Conservation (phyloP, 768 basidiomycete species). For the Tylopilus balloui region DNA sequence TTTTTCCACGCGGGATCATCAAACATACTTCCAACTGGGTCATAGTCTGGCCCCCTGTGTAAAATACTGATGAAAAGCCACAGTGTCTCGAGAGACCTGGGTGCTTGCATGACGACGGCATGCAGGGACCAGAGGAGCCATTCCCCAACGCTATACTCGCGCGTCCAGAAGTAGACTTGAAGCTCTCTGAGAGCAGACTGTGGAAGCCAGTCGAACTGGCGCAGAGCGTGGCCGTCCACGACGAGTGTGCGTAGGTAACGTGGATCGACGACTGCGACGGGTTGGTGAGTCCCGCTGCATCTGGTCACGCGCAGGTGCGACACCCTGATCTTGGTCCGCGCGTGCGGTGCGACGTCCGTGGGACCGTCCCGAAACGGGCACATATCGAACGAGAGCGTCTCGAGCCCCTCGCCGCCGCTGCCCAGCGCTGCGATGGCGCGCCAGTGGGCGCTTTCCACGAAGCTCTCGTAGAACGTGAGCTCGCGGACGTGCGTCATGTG, state of each 20-base stretch:
- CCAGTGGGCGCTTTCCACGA: constrained; percentile 19
- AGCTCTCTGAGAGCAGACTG: constrained; percentile 6
- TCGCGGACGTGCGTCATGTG: constrained; percentile 18
- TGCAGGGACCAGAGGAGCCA: not conserved
- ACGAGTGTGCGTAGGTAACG: not conserved
- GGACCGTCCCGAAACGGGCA: constrained; percentile 2
- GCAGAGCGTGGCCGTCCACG: not conserved
- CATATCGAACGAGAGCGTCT: constrained; percentile 9
- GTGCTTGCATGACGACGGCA: not conserved
- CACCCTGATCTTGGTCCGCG: constrained; percentile 6
- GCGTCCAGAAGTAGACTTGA: not conserved
- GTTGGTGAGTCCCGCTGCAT: not conserved
- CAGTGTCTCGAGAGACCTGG: constrained; percentile 3
- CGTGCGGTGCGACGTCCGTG: not conserved
- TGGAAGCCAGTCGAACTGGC: not conserved
- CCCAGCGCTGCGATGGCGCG: constrained; percentile 4
- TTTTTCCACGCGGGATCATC: not conserved
- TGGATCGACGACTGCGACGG: not conserved
- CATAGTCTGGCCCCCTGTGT: no score
- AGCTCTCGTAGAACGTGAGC: constrained; percentile 7
- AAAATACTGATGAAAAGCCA: not conserved
- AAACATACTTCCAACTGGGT: constrained; percentile 2
- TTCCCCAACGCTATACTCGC: no score
- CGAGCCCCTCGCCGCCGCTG: no score
- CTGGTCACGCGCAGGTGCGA: not conserved